phyloP scores from a whole-genome alignment of 331 rosid genomes.

The Erythrophleum ivorense region DNA sequence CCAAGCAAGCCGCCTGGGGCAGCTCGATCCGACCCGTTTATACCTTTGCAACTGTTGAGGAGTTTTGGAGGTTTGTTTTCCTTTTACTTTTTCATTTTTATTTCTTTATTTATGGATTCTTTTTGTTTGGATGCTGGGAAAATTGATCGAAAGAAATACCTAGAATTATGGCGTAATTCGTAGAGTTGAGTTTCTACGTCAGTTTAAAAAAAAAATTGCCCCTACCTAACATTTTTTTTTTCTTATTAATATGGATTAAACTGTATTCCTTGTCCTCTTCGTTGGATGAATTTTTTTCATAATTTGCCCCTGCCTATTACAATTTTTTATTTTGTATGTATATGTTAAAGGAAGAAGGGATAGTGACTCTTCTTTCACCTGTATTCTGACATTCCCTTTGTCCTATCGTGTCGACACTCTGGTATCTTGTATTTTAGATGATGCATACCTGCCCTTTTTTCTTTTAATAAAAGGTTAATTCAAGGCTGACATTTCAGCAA shows the following conservation, averaged over 20 bases:
- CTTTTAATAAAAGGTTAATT: not conserved
- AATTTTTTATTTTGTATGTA: not conserved
- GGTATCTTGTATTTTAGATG: not conserved
- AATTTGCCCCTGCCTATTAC: not conserved
- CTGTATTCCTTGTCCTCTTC: not conserved
- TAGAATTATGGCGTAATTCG: not conserved
- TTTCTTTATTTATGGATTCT: not conserved
- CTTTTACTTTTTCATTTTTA: not conserved
- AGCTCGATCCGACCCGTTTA: slow-evolving; percentile 70
- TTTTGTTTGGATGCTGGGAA: not conserved
- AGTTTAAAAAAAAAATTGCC: not conserved
- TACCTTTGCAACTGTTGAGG: slow-evolving; percentile 82
- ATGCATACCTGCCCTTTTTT: not conserved
- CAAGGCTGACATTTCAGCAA: not conserved
- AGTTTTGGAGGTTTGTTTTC: slow-evolving; percentile 78
- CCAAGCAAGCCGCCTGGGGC: slow-evolving; percentile 82
- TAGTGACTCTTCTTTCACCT: not conserved
- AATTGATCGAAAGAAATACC: not conserved
- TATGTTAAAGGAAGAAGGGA: not conserved
- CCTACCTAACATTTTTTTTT: not conserved
- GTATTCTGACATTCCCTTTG: not conserved
- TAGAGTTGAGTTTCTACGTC: not conserved
- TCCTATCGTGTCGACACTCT: not conserved
- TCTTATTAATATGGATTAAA: not conserved
- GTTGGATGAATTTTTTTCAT: not conserved